Evolutionary conservation across 2,329 filamentous ascomycete genomes (phyloP), one percentile per base, ranked within the genome.

Genomic region (Herpotrichia juniperi): DNA sequence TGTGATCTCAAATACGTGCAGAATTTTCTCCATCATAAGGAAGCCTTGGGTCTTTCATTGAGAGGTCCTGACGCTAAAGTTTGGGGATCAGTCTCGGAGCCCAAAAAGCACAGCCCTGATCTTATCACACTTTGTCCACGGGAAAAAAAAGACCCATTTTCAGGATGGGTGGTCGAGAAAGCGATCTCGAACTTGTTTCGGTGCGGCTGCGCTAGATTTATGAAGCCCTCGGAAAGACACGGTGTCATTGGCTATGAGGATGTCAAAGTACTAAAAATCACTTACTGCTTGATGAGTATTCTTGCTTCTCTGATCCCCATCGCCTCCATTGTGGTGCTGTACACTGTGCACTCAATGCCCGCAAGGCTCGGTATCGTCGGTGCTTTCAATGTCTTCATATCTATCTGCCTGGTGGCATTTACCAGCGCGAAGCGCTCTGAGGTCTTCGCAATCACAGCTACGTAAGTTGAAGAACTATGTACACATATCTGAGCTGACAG

Each of bases 361-460:
- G 48, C 48, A 5, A 48, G 53, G 19, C 50, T 68, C 1, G 55
- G 45, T 3, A 50, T 52, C 1, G 66, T 68, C 34, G 63, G 53
- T 1, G 57, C 22, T 0, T 68, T 68, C 50, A 68, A 66, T 34
- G 35, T 64, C 1, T 14, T 62, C 10, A 49, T 65, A 3, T 60
- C 61, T 4, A 10, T 63, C 0, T 68, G 61, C 31, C 22, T 68
- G 48, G 58, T 31, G 2, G 42, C 31, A 1, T 54, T 67, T 14
- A 61, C 63, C 1, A 49, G 61, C 4, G 67, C 64, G 1, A 68
- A 56, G 26, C 53, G 63, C 4, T 42, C 52, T 3, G 62, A 68
- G 17, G 48, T 67, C 1, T 69, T 70, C 44, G 57, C 64, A 9
- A 53, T 68, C 4, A 63, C 62, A 4, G 59, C 64, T 28, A 62